Evolutionary conservation across 2,329 filamentous ascomycete genomes (phyloP).

Genomic region (Sclerotinia nivalis): DNA sequence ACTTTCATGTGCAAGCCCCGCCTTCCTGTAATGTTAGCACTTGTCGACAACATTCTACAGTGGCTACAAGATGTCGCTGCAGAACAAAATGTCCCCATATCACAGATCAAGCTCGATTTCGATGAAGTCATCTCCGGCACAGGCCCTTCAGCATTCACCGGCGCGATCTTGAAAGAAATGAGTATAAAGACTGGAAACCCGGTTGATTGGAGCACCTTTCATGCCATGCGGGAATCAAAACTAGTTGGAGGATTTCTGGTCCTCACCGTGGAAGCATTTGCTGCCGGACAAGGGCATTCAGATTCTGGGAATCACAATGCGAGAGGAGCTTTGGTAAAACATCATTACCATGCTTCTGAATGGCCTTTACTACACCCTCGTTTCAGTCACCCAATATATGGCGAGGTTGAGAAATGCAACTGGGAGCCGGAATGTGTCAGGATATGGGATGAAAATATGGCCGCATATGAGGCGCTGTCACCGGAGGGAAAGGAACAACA

Average conservation of each 20-base stretch:
- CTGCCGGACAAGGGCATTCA: slow-evolving; percentile 71
- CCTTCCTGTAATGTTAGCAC: slow-evolving; percentile 65
- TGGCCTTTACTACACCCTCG: slow-evolving; percentile 69
- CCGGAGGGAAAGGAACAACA: slow-evolving; percentile 58
- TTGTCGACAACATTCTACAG: slow-evolving; percentile 67
- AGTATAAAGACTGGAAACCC: slow-evolving; percentile 48
- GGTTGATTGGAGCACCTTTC: slow-evolving; percentile 65
- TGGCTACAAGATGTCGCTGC: slow-evolving; percentile 63
- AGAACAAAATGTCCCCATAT: slow-evolving; percentile 58
- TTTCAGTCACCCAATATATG: slow-evolving; percentile 67
- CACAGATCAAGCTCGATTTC: slow-evolving; percentile 66
- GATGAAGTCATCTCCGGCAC: slow-evolving; percentile 74
- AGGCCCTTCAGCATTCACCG: slow-evolving; percentile 69
- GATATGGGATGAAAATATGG: slow-evolving; percentile 65
- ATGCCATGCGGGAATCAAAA: slow-evolving; percentile 65
- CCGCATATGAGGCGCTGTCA: slow-evolving; percentile 57
- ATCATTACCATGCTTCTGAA: slow-evolving; percentile 73
- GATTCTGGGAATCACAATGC: slow-evolving; percentile 70
- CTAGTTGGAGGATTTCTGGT: slow-evolving; percentile 65
- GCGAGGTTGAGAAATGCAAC: slow-evolving; percentile 70
- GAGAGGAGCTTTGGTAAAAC: slow-evolving; percentile 66
- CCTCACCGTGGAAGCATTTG: slow-evolving; percentile 70
- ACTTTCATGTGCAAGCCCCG: slow-evolving; percentile 70
- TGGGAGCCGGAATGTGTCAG: slow-evolving; percentile 65
- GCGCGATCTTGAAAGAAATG: slow-evolving; percentile 65